Evolutionary conservation across 768 basidiomycete species (phyloP).

Genomic region (Kockovaella imperatae): DNA sequence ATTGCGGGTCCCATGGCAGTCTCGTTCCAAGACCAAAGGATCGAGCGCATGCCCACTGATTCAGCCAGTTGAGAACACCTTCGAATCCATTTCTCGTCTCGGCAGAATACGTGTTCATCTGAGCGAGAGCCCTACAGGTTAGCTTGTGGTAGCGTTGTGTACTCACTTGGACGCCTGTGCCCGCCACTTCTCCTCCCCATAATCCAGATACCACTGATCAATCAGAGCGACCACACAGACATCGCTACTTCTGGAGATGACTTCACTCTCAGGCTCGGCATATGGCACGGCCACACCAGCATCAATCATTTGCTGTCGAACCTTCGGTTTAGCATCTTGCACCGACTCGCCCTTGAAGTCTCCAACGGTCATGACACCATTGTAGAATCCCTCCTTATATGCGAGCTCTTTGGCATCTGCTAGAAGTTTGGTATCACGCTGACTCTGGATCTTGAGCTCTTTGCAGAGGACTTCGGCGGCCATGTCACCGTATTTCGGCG

Average conservation of each 20-base stretch:
- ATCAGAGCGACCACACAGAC: slow-evolving; percentile 96
- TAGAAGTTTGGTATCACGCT: slow-evolving; percentile 86
- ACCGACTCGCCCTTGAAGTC: slow-evolving; percentile 83
- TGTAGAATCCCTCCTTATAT: slow-evolving; percentile 98
- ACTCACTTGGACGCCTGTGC: slow-evolving; percentile 71
- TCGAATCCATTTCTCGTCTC: slow-evolving; percentile 92
- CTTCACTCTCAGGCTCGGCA: slow-evolving; percentile 86
- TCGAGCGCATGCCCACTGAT: slow-evolving; percentile 98
- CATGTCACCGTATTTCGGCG: slow-evolving; percentile 87
- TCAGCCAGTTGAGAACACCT: slow-evolving; percentile 85
- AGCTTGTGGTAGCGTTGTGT: too few relatives aligned
- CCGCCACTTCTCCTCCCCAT: slow-evolving; percentile 87
- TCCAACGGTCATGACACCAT: slow-evolving; percentile 81
- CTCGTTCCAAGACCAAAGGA: slow-evolving; percentile 92
- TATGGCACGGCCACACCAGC: slow-evolving; percentile 75
- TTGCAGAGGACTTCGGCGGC: slow-evolving; percentile 75
- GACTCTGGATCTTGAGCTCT: slow-evolving; percentile 86
- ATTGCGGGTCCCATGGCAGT: slow-evolving; percentile 92
- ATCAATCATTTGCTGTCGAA: slow-evolving; percentile 73
- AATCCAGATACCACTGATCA: slow-evolving; percentile 99
- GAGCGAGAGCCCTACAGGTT: slow-evolving; percentile 57
- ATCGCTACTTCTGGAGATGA: slow-evolving; percentile 83
- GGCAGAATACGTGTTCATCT: slow-evolving; percentile 81
- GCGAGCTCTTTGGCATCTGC: slow-evolving; percentile 95
- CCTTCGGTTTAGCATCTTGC: slow-evolving; percentile 84